Evolutionary conservation across 1,284 basidiomycete genomes (phyloP).

Genomic region (Ceratobasidium sp.): DNA sequence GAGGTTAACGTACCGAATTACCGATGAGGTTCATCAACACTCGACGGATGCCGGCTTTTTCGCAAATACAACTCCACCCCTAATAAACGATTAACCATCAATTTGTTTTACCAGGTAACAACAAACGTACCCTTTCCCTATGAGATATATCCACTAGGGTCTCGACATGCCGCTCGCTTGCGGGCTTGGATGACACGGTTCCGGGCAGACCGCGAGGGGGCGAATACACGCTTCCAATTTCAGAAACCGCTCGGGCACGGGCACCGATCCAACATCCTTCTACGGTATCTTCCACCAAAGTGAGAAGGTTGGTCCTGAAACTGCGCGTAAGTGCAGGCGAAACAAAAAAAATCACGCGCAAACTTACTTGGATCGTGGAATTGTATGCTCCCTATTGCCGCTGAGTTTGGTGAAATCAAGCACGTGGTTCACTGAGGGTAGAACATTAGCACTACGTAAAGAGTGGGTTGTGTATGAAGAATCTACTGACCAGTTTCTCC

Average conservation of each 20-base stretch:
- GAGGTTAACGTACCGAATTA: slow-evolving; percentile 61
- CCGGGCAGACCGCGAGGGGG: slow-evolving; percentile 68
- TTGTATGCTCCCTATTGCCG: slow-evolving; percentile 84
- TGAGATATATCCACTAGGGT: slow-evolving; percentile 90
- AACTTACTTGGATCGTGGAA: slow-evolving; percentile 74
- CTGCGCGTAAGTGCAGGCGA: not conserved
- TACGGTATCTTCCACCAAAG: slow-evolving; percentile 94
- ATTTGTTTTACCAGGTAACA: not conserved
- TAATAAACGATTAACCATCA: slow-evolving; percentile 54
- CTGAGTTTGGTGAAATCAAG: slow-evolving; percentile 96
- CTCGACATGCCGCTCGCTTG: slow-evolving; percentile 71
- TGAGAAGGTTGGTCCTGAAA: slow-evolving; percentile 83
- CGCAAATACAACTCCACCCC: slow-evolving; percentile 92
- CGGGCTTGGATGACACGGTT: slow-evolving; percentile 55
- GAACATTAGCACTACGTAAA: slow-evolving; percentile 57
- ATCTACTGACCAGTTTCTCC: slow-evolving; percentile 69
- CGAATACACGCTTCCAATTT: slow-evolving; percentile 94
- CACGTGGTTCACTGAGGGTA: slow-evolving; percentile 86
- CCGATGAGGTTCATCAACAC: slow-evolving; percentile 97
- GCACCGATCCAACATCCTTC: slow-evolving; percentile 97
- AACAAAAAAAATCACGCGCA: not conserved
- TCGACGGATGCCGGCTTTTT: slow-evolving; percentile 92
- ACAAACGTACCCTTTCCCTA: slow-evolving; percentile 69
- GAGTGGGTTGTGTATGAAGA: too few species aligned
- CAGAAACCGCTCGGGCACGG: slow-evolving; percentile 82